phyloP scores from a whole-genome alignment of 352 stramenopile genomes.

The Phytophthora europaea region DNA sequence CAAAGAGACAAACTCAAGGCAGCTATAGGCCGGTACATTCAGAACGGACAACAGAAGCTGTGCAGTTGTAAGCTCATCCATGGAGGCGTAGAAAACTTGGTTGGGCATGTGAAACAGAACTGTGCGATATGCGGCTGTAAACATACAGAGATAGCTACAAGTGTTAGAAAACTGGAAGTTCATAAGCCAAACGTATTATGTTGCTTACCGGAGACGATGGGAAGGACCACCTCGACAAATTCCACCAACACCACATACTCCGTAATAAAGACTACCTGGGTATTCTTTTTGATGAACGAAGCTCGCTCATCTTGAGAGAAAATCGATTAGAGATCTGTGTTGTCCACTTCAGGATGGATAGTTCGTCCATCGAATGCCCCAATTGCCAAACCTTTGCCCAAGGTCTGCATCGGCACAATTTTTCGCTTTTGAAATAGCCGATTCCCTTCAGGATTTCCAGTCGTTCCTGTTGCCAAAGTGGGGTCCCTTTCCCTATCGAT shows the following conservation, averaged over 20 bases:
- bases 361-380: background rate
- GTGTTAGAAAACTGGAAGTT: background rate
- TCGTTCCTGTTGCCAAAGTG: background rate
- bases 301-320: background rate
- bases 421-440: background rate
- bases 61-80: background rate
- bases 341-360: background rate
- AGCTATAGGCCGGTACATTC: slow-evolving; percentile 11
- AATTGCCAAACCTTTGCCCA: background rate
- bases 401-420: background rate
- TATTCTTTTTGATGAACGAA: background rate
- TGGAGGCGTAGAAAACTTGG: slow-evolving; percentile 13
- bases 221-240: background rate
- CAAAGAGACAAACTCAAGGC: slow-evolving; percentile 16
- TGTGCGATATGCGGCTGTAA: background rate
- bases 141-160: background rate
- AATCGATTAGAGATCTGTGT: background rate
- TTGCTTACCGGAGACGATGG: background rate
- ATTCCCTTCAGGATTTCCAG: background rate
- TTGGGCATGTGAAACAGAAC: slow-evolving; percentile 29
- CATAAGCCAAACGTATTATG: background rate
- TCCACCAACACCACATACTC: background rate
- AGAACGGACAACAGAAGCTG: background rate
- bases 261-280: background rate
- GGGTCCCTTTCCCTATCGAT: too few species aligned